These are phyloP conservation scores for Halophytophthora batemanensis DNA, from an alignment of 352 stramenopile species.

Conservation along the genomic window DNA sequence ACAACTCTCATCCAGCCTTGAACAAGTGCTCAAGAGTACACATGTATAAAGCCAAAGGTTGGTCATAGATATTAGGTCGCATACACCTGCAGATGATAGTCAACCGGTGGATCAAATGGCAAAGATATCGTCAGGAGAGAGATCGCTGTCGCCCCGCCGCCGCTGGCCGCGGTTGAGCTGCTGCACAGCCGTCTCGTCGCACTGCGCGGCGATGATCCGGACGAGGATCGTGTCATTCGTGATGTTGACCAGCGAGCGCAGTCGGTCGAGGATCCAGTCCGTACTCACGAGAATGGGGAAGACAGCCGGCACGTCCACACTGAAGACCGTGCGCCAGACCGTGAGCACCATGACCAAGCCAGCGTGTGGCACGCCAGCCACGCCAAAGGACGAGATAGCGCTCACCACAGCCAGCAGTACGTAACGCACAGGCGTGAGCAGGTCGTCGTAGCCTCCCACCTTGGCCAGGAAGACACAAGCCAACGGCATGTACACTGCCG, in stretches of 20 bases:
- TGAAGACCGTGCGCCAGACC: constrained; percentile 71
- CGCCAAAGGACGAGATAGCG: constrained; percentile 64
- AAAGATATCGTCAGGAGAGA: neutral
- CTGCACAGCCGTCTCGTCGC: constrained; percentile 43
- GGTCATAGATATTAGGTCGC: no score
- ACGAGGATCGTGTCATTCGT: constrained; percentile 81
- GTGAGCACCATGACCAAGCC: constrained; percentile 79
- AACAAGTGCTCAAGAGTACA: no score
- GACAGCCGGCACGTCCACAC: constrained; percentile 43
- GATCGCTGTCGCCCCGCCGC: neutral
- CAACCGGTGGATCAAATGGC: no score
- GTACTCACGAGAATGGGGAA: constrained; percentile 70
- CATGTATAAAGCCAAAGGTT: no score
- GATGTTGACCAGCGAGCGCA: constrained; percentile 75
- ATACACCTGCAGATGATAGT: no score
- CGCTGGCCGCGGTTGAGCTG: constrained; percentile 18
- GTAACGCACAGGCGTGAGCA: constrained; percentile 57
- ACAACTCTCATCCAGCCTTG: no score
- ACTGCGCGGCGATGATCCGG: constrained; percentile 75
- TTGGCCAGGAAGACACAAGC: constrained; percentile 76
- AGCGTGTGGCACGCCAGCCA: constrained; percentile 68
- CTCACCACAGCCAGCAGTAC: constrained; percentile 64
- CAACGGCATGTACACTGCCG: constrained; percentile 69
- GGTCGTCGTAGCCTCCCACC: constrained; percentile 42
- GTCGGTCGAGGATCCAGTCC: constrained; percentile 74